Evolutionary conservation across 768 basidiomycete species (phyloP).

Genomic region (Xerocomellus amylosporus): DNA sequence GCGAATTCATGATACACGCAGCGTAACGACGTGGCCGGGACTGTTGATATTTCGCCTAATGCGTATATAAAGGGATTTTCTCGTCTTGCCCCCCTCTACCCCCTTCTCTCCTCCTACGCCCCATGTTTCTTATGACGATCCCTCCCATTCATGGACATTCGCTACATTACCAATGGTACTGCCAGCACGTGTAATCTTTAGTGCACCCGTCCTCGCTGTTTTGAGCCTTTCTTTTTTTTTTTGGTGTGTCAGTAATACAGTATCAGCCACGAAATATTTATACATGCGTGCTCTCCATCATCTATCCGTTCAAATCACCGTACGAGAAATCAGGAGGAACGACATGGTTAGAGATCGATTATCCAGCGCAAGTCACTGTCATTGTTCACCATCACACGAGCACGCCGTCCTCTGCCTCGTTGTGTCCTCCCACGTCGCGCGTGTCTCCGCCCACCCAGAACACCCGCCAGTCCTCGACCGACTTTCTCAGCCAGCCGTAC

Average conservation of each 20-base stretch:
- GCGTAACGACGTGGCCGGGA: not conserved
- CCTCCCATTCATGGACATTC: constrained; percentile 13
- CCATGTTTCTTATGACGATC: constrained; percentile 10
- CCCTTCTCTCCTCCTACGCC: not conserved
- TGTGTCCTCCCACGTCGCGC: constrained; percentile 24
- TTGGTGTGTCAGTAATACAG: constrained; percentile 19
- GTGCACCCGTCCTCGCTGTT: constrained; percentile 15
- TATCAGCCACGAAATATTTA: constrained; percentile 21
- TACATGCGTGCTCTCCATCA: constrained; percentile 9
- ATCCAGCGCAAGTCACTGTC: not conserved
- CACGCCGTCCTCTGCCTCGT: constrained; percentile 32
- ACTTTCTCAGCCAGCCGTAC: constrained; percentile 79
- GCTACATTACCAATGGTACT: constrained; percentile 25
- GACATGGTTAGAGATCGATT: not conserved
- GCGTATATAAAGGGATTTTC: constrained; percentile 11
- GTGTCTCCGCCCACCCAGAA: constrained; percentile 75
- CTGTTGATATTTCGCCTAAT: constrained; percentile 13
- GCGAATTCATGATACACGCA: constrained; percentile 21
- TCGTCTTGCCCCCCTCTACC: not conserved
- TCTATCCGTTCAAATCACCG: not conserved
- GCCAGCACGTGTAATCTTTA: constrained; percentile 30
- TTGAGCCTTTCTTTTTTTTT: constrained; percentile 16
- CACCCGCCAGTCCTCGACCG: constrained; percentile 70
- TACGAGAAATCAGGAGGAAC: not conserved
- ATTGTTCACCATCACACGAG: constrained; percentile 21